Evolutionary conservation across 805 yeast species (phyloP), one percentile per base, ranked within the genome.

Genomic region (Hermanozyma aechmeae): DNA sequence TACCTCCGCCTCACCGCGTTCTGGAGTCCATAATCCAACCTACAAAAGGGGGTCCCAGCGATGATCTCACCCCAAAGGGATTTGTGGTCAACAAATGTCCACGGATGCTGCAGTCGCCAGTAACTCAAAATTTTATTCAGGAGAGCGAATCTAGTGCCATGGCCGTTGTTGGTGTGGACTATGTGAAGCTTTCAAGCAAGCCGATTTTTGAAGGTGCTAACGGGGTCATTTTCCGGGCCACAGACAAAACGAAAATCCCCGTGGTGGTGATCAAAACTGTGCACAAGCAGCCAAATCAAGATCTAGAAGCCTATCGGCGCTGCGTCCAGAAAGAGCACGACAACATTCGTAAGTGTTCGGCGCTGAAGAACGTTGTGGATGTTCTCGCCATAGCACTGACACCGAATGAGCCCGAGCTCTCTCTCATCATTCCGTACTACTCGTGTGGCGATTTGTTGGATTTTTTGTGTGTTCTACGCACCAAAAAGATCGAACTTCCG

Each of bases 401-500:
- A n/a, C n/a, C n/a, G n/a, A n/a, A n/a, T n/a, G n/a, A n/a, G n/a
- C n/a, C n/a, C 20, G 46, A 39, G 27, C 42, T 58, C 18, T 57
- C 66, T 9, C 38, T 71, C 4, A 45, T 69, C 8, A 32, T 61
- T 15, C 68, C 68, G 10, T 68, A 46, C 42, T 68, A 59, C 44
- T 46, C 53, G 15, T 41, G 61, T 36, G 75, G 76, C 3, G 79
- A 72, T 41, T 48, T 72, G 16, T 42, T 71, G 28, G 62, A 60
- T 23, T 53, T 56, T 30, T 36, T 70, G n/a, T 51, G 68, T 8
- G 43, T 41, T 23, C 49, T 65, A 8, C 47, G 77, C 20, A 48
- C 54, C 26, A 33, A 43, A 14, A 54, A 56, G 14, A 38, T 63
- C 14, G 40, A 42, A 2, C 34, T 62, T 3, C 37, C 58, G 2